Evolutionary conservation across 768 basidiomycete species (phyloP).

Genomic region (Auriculariales sp.): DNA sequence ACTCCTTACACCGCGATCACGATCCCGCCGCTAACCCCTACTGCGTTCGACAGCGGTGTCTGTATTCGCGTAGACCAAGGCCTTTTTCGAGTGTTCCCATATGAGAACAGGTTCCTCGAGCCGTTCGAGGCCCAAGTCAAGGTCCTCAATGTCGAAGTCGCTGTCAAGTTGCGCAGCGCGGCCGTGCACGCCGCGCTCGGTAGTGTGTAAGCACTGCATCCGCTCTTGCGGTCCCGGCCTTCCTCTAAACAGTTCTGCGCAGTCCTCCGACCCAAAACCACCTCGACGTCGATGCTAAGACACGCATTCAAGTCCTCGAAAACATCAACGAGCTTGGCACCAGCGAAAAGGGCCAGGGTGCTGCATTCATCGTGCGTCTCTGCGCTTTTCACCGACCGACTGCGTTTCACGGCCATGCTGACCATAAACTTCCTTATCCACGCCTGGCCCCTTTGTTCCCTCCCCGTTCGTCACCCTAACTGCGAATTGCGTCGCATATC

Average conservation of each 20-base stretch:
- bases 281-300: conserved; percentile 63
- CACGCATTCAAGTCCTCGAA: conserved; percentile 74
- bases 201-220: conserved; percentile 36
- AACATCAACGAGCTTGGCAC: conserved; percentile 62
- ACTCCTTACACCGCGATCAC: no score
- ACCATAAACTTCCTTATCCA: neutral
- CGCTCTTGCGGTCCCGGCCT: neutral
- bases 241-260: conserved; percentile 10
- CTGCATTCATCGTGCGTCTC: conserved; percentile 63
- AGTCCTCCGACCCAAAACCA: conserved; percentile 25
- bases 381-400: no score
- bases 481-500: neutral
- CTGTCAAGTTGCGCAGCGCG: conserved; percentile 66
- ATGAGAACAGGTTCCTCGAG: conserved; percentile 64
- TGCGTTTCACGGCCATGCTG: no score
- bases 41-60: conserved; percentile 41
- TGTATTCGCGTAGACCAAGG: conserved; percentile 56
- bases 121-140: conserved; percentile 74
- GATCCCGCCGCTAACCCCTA: neutral
- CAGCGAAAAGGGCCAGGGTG: conserved; percentile 82
- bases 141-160: conserved; percentile 67
- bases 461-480: neutral
- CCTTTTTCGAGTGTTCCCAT: conserved; percentile 70
- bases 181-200: conserved; percentile 67
- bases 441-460: neutral